Evolutionary conservation across 2,329 filamentous ascomycete genomes (phyloP).

Genomic region (Fusarium mexicanum): DNA sequence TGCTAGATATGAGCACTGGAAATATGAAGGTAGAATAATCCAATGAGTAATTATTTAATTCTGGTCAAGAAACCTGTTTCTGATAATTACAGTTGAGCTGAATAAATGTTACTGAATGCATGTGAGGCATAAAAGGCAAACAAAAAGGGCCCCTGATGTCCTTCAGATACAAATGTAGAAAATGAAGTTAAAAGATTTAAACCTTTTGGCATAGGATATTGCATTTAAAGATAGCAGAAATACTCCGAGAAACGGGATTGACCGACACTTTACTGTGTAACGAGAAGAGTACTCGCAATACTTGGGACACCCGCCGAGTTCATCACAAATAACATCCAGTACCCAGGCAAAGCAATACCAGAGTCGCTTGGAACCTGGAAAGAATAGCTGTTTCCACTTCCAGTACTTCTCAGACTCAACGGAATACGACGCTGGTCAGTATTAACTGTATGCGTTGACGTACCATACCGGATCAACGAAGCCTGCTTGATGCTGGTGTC

Average conservation of each 20-base stretch:
- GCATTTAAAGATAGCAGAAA: neutral
- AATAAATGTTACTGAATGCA: no score
- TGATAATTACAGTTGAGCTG: neutral
- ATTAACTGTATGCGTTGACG: conserved; percentile 30
- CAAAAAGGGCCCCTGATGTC: no score
- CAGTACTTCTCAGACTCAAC: neutral
- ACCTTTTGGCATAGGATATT: no score
- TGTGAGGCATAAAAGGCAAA: no score
- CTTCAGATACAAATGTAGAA: rapidly evolving
- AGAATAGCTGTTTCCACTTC: conserved; percentile 4
- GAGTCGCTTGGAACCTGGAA: conserved; percentile 20
- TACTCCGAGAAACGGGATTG: neutral
- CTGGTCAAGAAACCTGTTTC: neutral
- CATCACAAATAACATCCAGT: conserved; percentile 34
- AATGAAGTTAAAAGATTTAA: rapidly evolving
- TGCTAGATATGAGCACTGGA: neutral
- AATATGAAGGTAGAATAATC: neutral
- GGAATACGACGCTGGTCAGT: conserved; percentile 35
- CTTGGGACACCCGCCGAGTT: conserved; percentile 28
- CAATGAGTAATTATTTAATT: neutral
- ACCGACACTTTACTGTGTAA: neutral
- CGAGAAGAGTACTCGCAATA: conserved; percentile 6
- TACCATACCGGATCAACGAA: conserved; percentile 27
- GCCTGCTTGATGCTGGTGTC: neutral
- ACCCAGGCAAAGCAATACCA: conserved; percentile 26